Base-by-base conservation (phyloP, 1,284 basidiomycete species). In the Ceratobasidium sp. region DNA sequence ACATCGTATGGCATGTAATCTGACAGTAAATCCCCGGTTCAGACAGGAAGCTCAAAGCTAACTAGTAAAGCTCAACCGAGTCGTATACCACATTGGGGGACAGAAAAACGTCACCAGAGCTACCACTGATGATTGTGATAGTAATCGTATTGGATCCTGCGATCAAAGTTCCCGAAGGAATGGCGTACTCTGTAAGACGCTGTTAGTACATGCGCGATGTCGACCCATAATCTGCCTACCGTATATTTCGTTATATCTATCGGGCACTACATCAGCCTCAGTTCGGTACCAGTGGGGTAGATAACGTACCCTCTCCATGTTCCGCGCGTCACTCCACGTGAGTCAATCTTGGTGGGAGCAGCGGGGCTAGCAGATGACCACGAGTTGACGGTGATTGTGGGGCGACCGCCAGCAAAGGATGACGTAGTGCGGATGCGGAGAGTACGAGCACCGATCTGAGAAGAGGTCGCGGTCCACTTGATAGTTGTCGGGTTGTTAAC, bases 401-500 rank as follows among this genome's bases (percentile, higher is more conserved):
- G 77, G 26, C 77, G 75, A 6, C 67, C 77, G 37, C 75, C 69
- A 20, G 77, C 74, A 33, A 78, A 78, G 20, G 77, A 76, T 7
- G 61, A 74, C 8, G 71, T 74, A 33, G 71, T 74, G 23, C 71
- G 71, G 23, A 74, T 74, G 33, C 71, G 71, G 10, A 74, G 60
- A 3, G 71, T 74, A 28, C 71, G 71, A 47, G 71, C 71, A 6
- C 71, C 71, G 23, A 74, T 63, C 37, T 74, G 71, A 10, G 71
- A 74, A 47, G 71, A 74, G n/a, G 42, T 39, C 6, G 71, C 71
- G 8, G 76, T 77, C 31, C 77, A 77, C 45, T 77, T 75, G 58
- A 79, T 79, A 1, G 76, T 79, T 0, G 67, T 67, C 6, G 75
- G 75, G 60, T 73, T 76, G 42, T 76, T 76, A 37, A 77, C 61